phyloP scores from a whole-genome alignment of 805 yeast genomes.

The Candida arabinofermentans region DNA sequence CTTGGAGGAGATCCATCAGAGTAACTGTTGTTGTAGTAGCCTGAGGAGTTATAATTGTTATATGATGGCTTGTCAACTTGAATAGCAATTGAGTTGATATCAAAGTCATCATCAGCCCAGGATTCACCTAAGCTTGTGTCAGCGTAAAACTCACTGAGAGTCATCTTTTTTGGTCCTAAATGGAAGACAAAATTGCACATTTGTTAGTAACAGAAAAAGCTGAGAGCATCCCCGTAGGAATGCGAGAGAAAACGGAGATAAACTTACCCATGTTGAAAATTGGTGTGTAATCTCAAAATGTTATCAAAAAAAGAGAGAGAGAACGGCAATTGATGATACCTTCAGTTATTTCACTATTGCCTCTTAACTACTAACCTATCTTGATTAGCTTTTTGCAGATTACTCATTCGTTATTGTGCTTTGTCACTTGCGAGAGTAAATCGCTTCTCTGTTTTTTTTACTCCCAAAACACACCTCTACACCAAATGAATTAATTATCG shows the following conservation, averaged over 20 bases:
- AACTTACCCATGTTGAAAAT: background rate
- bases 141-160: constrained; percentile 41
- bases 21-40: constrained; percentile 6
- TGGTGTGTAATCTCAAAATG: background rate
- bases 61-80: constrained; percentile 25
- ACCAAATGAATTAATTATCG: no score
- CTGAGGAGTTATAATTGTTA: constrained; percentile 7
- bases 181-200: background rate
- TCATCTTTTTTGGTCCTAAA: constrained; percentile 38
- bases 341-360: no score
- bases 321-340: no score
- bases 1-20: background rate
- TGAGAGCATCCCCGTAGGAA: no score
- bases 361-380: no score
- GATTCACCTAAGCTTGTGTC: constrained; percentile 43
- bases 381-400: no score
- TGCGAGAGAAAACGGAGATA: background rate
- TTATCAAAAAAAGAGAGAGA: no score
- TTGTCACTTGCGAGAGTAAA: no score
- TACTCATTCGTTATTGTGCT: no score
- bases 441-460: no score
- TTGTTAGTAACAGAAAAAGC: background rate
- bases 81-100: constrained; percentile 54
- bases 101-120: constrained; percentile 67
- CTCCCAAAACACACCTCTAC: no score